Percentiles rank a stretch among this genome's conserved stretches.
Evolutionary conservation across 225 moss, liverwort and hornwort species (phyloP).

Genomic region (Neckera pumila): DNA sequence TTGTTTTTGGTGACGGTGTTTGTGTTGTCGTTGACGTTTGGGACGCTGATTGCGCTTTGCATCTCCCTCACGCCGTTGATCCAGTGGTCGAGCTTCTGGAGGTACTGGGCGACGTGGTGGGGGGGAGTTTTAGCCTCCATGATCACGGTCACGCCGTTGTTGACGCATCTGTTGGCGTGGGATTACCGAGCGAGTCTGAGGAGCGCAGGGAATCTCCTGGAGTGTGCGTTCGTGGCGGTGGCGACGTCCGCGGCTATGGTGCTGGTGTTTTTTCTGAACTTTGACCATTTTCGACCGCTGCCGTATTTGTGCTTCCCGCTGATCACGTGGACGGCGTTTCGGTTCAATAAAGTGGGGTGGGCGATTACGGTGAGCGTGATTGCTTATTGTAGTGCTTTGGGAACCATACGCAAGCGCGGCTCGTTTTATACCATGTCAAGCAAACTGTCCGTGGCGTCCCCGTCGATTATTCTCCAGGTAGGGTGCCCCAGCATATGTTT

Average conservation of each 20-base stretch:
- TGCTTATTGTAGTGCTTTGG: constrained; percentile 27
- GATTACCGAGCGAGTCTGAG: neutral
- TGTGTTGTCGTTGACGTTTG: constrained; percentile 33
- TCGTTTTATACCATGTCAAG: constrained; percentile 34
- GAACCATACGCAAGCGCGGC: constrained; percentile 38
- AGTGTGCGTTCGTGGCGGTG: constrained; percentile 11
- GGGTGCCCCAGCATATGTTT: neutral
- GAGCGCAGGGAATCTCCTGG: constrained; percentile 13
- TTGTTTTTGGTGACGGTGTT: constrained; percentile 25
- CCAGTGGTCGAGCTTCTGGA: constrained; percentile 40
- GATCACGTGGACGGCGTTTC: constrained; percentile 60
- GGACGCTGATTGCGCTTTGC: constrained; percentile 21
- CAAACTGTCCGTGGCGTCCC: constrained; percentile 17
- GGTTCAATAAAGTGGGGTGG: constrained; percentile 74
- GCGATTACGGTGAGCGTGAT: constrained; percentile 41
- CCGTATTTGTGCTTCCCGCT: constrained; percentile 72
- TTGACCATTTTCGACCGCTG: constrained; percentile 37
- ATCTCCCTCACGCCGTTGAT: constrained; percentile 25
- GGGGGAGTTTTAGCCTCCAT: constrained; percentile 44
- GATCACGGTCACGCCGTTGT: constrained; percentile 54
- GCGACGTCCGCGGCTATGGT: constrained; percentile 5
- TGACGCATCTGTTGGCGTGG: constrained; percentile 43
- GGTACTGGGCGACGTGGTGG: constrained; percentile 76
- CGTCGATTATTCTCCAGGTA: constrained; percentile 57
- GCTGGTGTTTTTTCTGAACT: constrained; percentile 42